Percentiles rank a stretch among this genome's conserved stretches.
phyloP scores from a whole-genome alignment of 495 filamentous ascomycete species.

The Tuber aestivum region DNA sequence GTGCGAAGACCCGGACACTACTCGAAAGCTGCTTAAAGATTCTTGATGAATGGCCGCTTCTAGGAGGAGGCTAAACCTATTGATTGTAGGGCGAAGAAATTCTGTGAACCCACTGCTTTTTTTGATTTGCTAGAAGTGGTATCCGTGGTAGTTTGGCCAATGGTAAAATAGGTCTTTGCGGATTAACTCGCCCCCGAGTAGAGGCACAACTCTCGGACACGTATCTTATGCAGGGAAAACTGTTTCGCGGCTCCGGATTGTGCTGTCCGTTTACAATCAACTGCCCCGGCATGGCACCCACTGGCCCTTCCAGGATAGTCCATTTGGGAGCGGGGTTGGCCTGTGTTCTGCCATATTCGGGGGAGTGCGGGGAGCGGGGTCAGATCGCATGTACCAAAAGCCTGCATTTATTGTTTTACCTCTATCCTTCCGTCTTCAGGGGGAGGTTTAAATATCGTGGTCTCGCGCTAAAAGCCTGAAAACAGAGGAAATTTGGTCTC shows the following conservation, averaged over 20 bases:
- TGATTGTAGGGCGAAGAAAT: no score
- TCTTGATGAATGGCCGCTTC: no score
- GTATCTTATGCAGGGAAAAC: constrained; percentile 6
- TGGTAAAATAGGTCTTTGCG: no score
- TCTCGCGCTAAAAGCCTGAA: neutral
- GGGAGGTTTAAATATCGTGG: neutral
- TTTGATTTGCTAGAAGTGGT: no score
- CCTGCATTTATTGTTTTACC: neutral
- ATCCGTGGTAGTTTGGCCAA: no score
- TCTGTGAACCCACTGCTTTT: no score
- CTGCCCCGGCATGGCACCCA: neutral
- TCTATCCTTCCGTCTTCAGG: neutral
- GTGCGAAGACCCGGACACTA: no score
- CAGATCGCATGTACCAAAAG: neutral
- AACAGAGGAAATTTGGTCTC: neutral
- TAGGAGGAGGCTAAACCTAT: no score
- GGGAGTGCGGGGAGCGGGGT: neutral
- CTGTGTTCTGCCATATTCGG: neutral
- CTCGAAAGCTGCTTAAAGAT: no score
- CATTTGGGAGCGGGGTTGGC: neutral
- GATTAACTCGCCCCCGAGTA: no score
- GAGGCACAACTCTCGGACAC: neutral
- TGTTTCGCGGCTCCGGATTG: neutral
- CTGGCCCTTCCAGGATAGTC: neutral
- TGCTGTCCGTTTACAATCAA: neutral